Evolutionary conservation across 2,329 filamentous ascomycete genomes (phyloP).

Genomic region (Zalaria obscura): DNA sequence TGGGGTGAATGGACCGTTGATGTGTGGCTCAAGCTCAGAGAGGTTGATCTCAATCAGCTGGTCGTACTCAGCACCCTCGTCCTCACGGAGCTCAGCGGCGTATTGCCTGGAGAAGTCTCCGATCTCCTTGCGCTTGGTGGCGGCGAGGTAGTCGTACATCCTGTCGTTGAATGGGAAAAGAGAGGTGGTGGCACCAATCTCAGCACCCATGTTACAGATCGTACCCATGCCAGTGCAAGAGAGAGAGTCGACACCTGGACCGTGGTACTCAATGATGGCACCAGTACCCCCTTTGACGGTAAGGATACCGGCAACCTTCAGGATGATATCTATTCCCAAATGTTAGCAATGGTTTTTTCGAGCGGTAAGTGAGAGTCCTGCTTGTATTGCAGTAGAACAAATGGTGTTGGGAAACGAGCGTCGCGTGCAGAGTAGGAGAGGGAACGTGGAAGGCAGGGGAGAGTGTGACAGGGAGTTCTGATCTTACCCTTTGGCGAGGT

Average conservation of each 20-base stretch:
- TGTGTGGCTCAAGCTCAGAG: conserved; percentile 85
- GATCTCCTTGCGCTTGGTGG: conserved; percentile 82
- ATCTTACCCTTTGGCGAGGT: conserved; percentile 72
- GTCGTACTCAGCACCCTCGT: conserved; percentile 89
- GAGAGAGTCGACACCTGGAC: conserved; percentile 59
- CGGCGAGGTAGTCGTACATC: conserved; percentile 90
- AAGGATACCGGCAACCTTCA: conserved; percentile 91
- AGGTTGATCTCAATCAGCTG: conserved; percentile 94
- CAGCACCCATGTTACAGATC: conserved; percentile 50
- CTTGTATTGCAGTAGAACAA: not conserved
- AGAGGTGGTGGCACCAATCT: conserved; percentile 77
- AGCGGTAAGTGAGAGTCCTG: not conserved
- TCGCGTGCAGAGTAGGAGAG: too few relatives aligned
- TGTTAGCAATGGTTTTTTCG: not conserved
- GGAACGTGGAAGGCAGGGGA: too few relatives aligned
- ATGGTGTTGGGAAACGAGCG: too few relatives aligned
- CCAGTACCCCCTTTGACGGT: conserved; percentile 98
- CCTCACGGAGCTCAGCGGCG: conserved; percentile 70
- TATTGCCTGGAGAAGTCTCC: conserved; percentile 81
- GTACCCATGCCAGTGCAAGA: conserved; percentile 81
- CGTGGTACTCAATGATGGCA: conserved; percentile 56
- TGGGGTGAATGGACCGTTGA: conserved; percentile 98
- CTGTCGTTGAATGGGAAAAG: conserved; percentile 96
- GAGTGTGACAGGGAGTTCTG: not conserved
- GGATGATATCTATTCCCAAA: conserved; percentile 60